Conservation (phyloP, 768 basidiomycete species). For the Tremella mesenterica region DNA sequence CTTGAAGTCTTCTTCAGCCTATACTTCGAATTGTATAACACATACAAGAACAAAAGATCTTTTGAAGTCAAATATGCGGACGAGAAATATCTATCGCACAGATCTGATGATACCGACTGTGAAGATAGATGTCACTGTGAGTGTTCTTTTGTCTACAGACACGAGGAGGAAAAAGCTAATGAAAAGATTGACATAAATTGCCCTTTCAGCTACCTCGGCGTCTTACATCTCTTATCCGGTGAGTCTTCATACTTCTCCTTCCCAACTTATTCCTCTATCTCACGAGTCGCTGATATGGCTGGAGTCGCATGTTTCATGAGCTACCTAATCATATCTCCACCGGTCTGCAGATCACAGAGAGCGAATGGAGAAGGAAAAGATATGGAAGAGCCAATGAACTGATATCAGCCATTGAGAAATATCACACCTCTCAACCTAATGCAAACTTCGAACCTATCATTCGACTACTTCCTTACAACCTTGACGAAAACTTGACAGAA, state of each 20-base stretch:
- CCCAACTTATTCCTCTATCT: too few relatives aligned
- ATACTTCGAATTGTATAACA: too few relatives aligned
- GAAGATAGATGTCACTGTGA: background rate
- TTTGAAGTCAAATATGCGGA: too few relatives aligned
- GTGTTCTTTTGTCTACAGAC: background rate
- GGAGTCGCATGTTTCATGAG: too few relatives aligned
- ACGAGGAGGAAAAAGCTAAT: background rate
- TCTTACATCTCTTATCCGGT: background rate
- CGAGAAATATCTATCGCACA: too few relatives aligned
- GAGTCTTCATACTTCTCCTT: too few relatives aligned
- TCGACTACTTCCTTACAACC: slow-evolving; percentile 51
- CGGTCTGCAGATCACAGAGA: background rate
- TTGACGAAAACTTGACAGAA: slow-evolving; percentile 46
- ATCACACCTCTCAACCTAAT: slow-evolving; percentile 38
- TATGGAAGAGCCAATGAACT: background rate
- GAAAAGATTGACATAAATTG: background rate
- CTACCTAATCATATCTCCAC: too few relatives aligned
- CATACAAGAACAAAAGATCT: too few relatives aligned
- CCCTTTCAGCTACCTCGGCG: background rate
- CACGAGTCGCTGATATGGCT: too few relatives aligned
- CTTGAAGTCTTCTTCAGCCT: too few relatives aligned
- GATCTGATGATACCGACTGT: too few relatives aligned
- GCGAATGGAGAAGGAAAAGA: background rate
- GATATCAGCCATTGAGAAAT: slow-evolving; percentile 23
- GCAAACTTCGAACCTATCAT: slow-evolving; percentile 44